Conservation (phyloP, 352 stramenopile species). For the Phytophthora macrochlamydospora region DNA sequence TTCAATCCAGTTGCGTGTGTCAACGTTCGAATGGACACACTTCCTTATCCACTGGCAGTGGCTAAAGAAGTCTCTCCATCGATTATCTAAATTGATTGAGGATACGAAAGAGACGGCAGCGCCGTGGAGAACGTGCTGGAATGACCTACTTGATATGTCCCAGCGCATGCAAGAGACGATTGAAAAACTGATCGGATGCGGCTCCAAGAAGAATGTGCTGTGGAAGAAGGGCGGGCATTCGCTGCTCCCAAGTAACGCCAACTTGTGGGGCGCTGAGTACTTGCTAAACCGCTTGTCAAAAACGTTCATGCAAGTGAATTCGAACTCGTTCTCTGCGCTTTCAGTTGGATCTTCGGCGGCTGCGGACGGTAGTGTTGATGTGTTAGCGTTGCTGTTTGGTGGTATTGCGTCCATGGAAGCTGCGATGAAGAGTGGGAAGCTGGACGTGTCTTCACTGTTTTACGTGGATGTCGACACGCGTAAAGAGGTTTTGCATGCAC, state of each 20-base stretch:
- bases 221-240: constrained; percentile 94
- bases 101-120: neutral
- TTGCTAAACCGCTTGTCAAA: constrained; percentile 68
- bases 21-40: constrained; percentile 73
- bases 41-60: constrained; percentile 88
- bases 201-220: constrained; percentile 78
- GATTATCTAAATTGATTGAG: constrained; percentile 32
- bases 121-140: constrained; percentile 41
- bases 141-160: constrained; percentile 65
- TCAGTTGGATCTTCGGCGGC: constrained; percentile 13
- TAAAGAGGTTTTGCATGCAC: constrained; percentile 75
- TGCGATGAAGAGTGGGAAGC: constrained; percentile 75
- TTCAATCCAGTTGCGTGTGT: constrained; percentile 69
- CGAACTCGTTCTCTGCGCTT: constrained; percentile 34
- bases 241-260: constrained; percentile 60
- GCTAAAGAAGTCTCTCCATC: constrained; percentile 65
- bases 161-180: constrained; percentile 79
- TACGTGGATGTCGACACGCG: constrained; percentile 67
- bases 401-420: constrained; percentile 76
- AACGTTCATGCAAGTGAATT: constrained; percentile 59
- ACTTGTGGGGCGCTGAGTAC: constrained; percentile 77
- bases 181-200: constrained; percentile 67
- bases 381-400: constrained; percentile 78
- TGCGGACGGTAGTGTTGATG: constrained; percentile 59
- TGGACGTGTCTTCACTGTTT: constrained; percentile 80